A percentile compares a stretch with the other conserved stretches of the same genome.
Conservation (phyloP, 2,329 filamentous ascomycete genomes). For the Aspergillus thermomutatus region DNA sequence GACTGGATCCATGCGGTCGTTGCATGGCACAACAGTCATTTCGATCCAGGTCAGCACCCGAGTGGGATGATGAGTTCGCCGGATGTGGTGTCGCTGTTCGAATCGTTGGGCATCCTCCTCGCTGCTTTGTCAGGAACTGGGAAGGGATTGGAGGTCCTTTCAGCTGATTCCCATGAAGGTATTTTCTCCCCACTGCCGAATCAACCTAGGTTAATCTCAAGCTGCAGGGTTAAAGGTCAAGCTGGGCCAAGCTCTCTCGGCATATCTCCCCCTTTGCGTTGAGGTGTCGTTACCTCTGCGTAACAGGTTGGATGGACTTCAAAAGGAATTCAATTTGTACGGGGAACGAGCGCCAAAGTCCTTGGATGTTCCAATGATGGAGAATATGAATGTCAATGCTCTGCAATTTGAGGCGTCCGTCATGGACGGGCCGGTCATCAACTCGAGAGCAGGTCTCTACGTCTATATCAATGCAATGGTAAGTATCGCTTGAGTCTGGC, state of each 20-base stretch:
- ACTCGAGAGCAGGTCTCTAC: constrained; percentile 78
- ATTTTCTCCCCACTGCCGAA: not conserved
- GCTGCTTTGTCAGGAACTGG: constrained; percentile 36
- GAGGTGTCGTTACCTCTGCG: constrained; percentile 38
- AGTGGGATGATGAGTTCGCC: constrained; percentile 32
- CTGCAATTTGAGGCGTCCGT: constrained; percentile 54
- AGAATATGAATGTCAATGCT: constrained; percentile 42
- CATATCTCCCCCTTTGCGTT: constrained; percentile 40
- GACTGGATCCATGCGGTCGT: constrained; percentile 41
- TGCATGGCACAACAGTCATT: constrained; percentile 29
- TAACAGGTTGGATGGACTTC: constrained; percentile 37
- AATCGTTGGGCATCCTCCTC: constrained; percentile 41
- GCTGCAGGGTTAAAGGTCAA: constrained; percentile 33
- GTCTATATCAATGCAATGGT: constrained; percentile 81
- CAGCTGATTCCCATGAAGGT: constrained; percentile 34
- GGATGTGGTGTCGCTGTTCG: constrained; percentile 40
- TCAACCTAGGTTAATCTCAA: not conserved
- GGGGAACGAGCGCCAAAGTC: constrained; percentile 40
- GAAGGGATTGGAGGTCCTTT: constrained; percentile 36
- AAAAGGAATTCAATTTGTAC: constrained; percentile 42
- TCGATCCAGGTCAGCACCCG: constrained; percentile 24
- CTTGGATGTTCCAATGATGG: constrained; percentile 43
- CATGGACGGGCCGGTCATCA: constrained; percentile 66
- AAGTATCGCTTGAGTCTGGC: constrained; percentile 12
- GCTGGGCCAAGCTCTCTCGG: constrained; percentile 37